Base-by-base conservation (phyloP, 768 basidiomycete species). In the Lactifluus echinatus region DNA sequence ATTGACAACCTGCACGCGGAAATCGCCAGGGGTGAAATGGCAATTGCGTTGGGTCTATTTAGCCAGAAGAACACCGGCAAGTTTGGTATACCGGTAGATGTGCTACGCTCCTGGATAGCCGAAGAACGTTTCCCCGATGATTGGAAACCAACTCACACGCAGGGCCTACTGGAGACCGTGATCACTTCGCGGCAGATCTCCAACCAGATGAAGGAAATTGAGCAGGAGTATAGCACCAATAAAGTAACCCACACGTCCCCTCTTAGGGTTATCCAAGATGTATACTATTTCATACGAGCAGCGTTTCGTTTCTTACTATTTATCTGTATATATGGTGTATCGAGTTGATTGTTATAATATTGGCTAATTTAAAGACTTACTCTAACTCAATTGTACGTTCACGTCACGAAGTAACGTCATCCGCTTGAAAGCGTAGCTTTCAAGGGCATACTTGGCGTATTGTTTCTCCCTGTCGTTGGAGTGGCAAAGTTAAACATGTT, bases 11-110 rank as follows among this genome's bases (percentile, higher is more conserved):
- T 83, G 2, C 84, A 85, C 47, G 68, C 74, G 17, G 74, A 79
- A 66, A 70, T 87, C 23, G 80, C 79, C 2, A 64, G 74, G 43
- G 85, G 82, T 4, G 85, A 87, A 66, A 76, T 76, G 50, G 79
- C 75, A 7, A 69, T 87, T 29, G 67, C 68, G n/a, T 14, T 71
- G 23, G 54, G 65, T 24, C 60, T 69, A 3, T 67, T 73, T 24
- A 64, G 67, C 31, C 33, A 49, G 12, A 34, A 7, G 15, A n/a
- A 21, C 33, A 14, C 48, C 3, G 58, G 40, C 19, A 5, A 47
- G 17, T 1, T 2, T 8, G 50, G 50, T 3, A 52, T 57, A 23
- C 63, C 57, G 40, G 34, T 44, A 23, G 60, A 56, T 15, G 15
- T 55, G 39, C 46, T 57, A 11, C 64, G 70, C 42, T 69, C 73